Percentiles rank a stretch among this genome's conserved stretches.
These are phyloP conservation scores for Moesziomyces antarcticus DNA, from an alignment of 1,284 basidiomycete genomes.

Conservation along the genomic window DNA sequence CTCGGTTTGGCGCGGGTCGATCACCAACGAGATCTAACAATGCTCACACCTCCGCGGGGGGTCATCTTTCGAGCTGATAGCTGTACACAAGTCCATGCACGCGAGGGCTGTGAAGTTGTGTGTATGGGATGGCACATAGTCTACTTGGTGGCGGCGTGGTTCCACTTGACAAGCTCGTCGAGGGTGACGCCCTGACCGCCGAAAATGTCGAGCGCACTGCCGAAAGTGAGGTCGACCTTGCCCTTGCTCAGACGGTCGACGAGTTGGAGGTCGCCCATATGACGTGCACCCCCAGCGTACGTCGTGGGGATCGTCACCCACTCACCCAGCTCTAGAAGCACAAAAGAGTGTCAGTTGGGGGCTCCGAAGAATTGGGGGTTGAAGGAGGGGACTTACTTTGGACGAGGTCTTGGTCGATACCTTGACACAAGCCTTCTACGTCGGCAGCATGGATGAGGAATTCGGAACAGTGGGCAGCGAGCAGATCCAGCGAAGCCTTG, in stretches of 20 bases:
- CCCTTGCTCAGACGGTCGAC: constrained; percentile 85
- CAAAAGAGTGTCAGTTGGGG: no score
- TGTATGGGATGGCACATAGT: no score
- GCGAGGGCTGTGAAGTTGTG: no score
- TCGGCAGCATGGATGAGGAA: constrained; percentile 97
- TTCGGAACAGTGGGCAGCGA: constrained; percentile 74
- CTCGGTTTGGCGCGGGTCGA: no score
- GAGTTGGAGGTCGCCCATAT: constrained; percentile 82
- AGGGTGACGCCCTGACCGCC: constrained; percentile 80
- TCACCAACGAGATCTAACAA: no score
- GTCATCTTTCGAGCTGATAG: no score
- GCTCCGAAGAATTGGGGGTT: no score
- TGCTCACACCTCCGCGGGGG: no score
- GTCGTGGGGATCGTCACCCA: constrained; percentile 93
- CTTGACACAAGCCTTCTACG: constrained; percentile 95
- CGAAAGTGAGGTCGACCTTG: constrained; percentile 93
- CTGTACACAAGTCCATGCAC: no score
- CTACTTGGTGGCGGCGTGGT: constrained; percentile 25
- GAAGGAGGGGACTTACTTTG: constrained; percentile 74
- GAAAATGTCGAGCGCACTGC: constrained; percentile 86
- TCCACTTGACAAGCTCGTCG: constrained; percentile 75
- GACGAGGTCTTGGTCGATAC: constrained; percentile 92
- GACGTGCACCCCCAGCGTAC: constrained; percentile 95
- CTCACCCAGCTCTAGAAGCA: constrained; percentile 83
- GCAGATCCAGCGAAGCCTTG: constrained; percentile 30